Evolutionary conservation across 129 eudicot genomes (phyloP).

Genomic region (Daucus carota): DH1_v3.0 NC_030386.2:26093001-26093500

Average conservation of each 20-base stretch:
- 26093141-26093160: background rate
- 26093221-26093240: constrained; percentile 11
- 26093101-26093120: background rate
- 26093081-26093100: background rate
- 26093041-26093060: background rate
- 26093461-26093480: background rate
- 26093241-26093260: background rate
- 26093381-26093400: background rate
- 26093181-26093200: background rate
- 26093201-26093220: background rate
- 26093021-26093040: background rate
- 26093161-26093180: constrained; percentile 1
- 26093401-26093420: background rate
- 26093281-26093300: background rate
- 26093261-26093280: background rate
- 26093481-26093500: too few species aligned
- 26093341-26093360: background rate
- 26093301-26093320: background rate
- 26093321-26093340: background rate
- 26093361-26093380: background rate
- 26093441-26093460: background rate
- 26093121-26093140: constrained; percentile 4
- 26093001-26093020: background rate
- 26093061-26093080: constrained; percentile 5
- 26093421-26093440: background rate